Evolutionary conservation across 148 eudicot genomes (phyloP).

Genomic region (Limonium bicolor): DNA sequence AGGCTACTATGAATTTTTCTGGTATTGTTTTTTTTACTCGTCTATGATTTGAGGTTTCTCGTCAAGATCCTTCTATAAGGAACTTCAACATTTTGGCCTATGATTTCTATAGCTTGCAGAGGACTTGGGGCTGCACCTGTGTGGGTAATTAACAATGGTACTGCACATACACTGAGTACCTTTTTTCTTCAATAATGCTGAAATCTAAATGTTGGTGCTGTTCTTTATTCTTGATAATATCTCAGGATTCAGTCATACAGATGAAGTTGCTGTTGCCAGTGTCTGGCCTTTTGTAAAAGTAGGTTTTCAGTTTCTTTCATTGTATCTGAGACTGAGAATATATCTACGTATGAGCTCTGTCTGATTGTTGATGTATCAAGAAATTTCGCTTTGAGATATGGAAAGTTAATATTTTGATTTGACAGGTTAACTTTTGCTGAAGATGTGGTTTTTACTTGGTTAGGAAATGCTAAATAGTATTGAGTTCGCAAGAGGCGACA

Average conservation of each 20-base stretch:
- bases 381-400: too few species aligned
- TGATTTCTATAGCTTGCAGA: constrained; percentile 59
- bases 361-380: too few species aligned
- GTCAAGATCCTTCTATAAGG: too few species aligned
- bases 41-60: too few species aligned
- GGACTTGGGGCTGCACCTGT: constrained; percentile 82
- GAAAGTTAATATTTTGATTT: too few species aligned
- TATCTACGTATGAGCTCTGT: too few species aligned
- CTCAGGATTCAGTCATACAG: constrained; percentile 46
- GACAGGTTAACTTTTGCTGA: too few species aligned
- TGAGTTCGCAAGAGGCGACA: constrained; percentile 76
- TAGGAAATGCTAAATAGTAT: constrained; percentile 73
- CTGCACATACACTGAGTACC: constrained; percentile 1
- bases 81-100: too few species aligned
- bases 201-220: neutral
- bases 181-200: neutral
- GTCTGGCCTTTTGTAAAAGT: constrained; percentile 63
- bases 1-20: constrained; percentile 60
- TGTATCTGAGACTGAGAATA: too few species aligned
- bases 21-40: constrained; percentile 19
- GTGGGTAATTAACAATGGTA: constrained; percentile 93
- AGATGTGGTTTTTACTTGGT: too few species aligned
- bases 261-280: constrained; percentile 41
- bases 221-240: constrained; percentile 1
- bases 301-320: constrained; percentile 8